These are phyloP conservation scores for Halteria grandinella DNA, from an alignment of 73 alveolate species.

Conservation along the genomic window DNA sequence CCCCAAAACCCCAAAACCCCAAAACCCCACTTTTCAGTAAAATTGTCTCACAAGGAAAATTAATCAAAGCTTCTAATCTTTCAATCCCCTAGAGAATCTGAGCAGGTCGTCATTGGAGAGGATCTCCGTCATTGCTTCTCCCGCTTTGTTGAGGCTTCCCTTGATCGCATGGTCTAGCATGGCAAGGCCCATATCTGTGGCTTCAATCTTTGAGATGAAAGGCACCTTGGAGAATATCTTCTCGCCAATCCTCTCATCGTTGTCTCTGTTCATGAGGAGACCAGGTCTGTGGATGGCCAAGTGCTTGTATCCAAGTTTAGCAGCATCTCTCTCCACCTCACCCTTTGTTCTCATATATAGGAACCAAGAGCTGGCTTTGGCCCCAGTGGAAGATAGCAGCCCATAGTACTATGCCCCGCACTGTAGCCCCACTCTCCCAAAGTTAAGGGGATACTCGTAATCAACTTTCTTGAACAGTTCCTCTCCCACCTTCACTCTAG, in stretches of 20 bases:
- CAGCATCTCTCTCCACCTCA: slow-evolving; percentile 63
- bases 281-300: slow-evolving; percentile 78
- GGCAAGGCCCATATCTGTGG: slow-evolving; percentile 52
- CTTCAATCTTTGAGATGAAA: slow-evolving; percentile 12
- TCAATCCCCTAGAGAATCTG: too few relatives aligned
- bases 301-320: slow-evolving; percentile 24
- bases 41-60: too few relatives aligned
- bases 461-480: slow-evolving; percentile 79
- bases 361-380: slow-evolving; percentile 67
- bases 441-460: slow-evolving; percentile 74
- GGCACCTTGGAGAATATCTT: slow-evolving; percentile 4
- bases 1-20: too few relatives aligned
- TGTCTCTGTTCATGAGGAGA: slow-evolving; percentile 72
- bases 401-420: slow-evolving; percentile 6
- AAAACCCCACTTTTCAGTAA: too few relatives aligned
- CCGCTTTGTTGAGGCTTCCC: too few relatives aligned
- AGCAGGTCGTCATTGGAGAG: too few relatives aligned
- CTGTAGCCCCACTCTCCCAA: slow-evolving; percentile 54
- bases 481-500: slow-evolving; percentile 78
- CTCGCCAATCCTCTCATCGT: slow-evolving; percentile 76
- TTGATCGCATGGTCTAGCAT: slow-evolving; percentile 63
- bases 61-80: too few relatives aligned
- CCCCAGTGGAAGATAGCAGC: slow-evolving; percentile 61
- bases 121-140: too few relatives aligned
- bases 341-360: slow-evolving; percentile 69